A percentile compares a stretch with the other conserved stretches of the same genome.
Evolutionary conservation across 148 eudicot genomes (phyloP).

Genomic region (Arbutus unedo): DNA sequence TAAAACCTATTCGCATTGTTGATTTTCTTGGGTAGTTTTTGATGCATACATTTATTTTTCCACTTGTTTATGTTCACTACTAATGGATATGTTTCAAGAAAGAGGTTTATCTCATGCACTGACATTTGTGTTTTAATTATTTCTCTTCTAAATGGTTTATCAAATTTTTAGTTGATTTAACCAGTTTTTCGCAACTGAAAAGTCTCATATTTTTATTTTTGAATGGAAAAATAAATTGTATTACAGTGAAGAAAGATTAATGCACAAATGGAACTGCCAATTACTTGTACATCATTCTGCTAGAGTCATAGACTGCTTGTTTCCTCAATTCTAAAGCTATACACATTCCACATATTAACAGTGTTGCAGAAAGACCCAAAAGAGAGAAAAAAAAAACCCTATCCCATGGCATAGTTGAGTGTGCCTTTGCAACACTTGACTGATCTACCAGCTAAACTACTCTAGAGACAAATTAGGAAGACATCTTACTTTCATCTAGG

Average conservation of each 20-base stretch:
- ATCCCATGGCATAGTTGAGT: background rate
- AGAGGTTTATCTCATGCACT: too few species aligned
- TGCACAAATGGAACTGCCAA: background rate
- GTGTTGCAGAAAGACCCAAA: background rate
- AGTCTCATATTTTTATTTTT: background rate
- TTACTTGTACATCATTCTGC: background rate
- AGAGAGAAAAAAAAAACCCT: background rate
- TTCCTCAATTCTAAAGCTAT: constrained; percentile 7
- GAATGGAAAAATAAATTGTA: background rate
- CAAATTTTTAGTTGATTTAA: too few species aligned
- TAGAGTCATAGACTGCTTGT: background rate
- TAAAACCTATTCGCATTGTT: too few species aligned
- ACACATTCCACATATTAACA: background rate
- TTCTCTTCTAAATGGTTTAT: too few species aligned
- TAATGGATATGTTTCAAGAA: too few species aligned
- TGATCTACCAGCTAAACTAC: background rate
- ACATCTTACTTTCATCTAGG: constrained; percentile 16
- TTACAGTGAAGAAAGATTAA: background rate
- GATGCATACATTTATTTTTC: too few species aligned
- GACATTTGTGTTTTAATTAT: too few species aligned
- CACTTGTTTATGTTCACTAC: too few species aligned
- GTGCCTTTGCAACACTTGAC: background rate
- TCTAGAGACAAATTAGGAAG: background rate
- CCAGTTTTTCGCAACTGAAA: too few species aligned
- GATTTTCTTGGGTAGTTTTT: too few species aligned